phyloP scores from a whole-genome alignment of 2,329 filamentous ascomycete genomes.

The Blastomyces parvus region DNA sequence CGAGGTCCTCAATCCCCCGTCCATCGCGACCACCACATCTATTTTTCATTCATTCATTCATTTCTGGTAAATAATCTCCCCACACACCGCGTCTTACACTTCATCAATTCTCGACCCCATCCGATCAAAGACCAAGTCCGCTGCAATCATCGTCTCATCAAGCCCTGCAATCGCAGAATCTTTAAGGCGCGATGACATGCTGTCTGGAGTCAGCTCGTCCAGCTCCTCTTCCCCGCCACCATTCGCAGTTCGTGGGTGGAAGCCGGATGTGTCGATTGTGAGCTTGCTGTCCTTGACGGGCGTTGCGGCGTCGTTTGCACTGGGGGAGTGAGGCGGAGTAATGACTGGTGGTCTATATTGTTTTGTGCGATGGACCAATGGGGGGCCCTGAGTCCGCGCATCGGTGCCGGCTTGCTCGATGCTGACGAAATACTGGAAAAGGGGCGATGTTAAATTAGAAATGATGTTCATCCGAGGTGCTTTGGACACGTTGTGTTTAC shows the following conservation, averaged over 20 bases:
- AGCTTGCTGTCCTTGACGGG: conserved; percentile 26
- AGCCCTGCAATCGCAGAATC: conserved; percentile 38
- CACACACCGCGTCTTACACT: not conserved
- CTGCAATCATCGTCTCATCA: conserved; percentile 26
- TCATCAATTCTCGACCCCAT: conserved; percentile 33
- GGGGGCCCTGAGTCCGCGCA: conserved; percentile 35
- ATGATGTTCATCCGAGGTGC: not conserved
- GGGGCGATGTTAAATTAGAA: not conserved
- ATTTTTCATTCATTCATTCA: no score
- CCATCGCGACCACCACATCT: not conserved
- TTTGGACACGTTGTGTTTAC: not conserved
- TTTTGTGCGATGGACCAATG: conserved; percentile 33
- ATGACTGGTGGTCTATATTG: conserved; percentile 18
- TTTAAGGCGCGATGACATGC: conserved; percentile 40
- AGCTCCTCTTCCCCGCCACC: conserved; percentile 27
- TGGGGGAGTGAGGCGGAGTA: conserved; percentile 16
- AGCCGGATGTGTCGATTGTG: conserved; percentile 34
- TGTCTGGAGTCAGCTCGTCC: conserved; percentile 39
- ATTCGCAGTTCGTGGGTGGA: conserved; percentile 21
- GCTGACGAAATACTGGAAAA: conserved; percentile 55
- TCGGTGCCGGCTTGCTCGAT: conserved; percentile 55
- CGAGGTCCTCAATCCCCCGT: not conserved
- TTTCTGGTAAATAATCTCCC: not conserved
- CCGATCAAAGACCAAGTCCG: conserved; percentile 35
- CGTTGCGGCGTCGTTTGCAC: conserved; percentile 20